These are phyloP conservation scores for Ascochyta clinopodiicola DNA, from an alignment of 2,329 filamentous ascomycete genomes.

Conservation along the genomic window DNA sequence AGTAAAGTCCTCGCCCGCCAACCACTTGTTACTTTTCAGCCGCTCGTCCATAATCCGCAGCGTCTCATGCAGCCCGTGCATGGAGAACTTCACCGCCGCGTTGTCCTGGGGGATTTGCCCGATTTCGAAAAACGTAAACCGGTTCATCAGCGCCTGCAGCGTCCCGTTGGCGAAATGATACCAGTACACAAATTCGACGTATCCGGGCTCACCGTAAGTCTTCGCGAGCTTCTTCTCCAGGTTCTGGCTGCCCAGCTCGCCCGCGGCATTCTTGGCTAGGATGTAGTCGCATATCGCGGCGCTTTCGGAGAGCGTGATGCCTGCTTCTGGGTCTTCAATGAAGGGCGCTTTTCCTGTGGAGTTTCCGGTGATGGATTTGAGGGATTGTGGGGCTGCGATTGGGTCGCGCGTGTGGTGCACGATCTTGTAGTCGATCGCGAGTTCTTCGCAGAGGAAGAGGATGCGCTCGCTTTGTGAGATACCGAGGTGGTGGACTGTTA, in stretches of 20 bases:
- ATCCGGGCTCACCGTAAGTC: constrained; percentile 54
- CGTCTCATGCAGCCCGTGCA: constrained; percentile 41
- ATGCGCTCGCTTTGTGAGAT: constrained; percentile 67
- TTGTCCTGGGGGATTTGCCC: constrained; percentile 32
- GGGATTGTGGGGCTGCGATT: constrained; percentile 28
- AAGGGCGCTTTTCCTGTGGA: constrained; percentile 63
- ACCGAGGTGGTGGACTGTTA: constrained; percentile 36
- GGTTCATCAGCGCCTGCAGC: constrained; percentile 45
- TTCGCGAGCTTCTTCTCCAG: constrained; percentile 18
- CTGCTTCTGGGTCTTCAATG: constrained; percentile 59
- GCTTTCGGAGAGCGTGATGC: constrained; percentile 59
- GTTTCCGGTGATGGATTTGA: constrained; percentile 24
- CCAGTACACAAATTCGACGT: constrained; percentile 68
- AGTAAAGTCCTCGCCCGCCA: constrained; percentile 67
- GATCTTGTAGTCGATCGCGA: constrained; percentile 60
- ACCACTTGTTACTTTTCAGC: constrained; percentile 56
- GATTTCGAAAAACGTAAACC: constrained; percentile 34
- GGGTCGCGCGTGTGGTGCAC: constrained; percentile 55
- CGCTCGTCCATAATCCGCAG: constrained; percentile 57
- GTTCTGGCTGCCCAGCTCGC: constrained; percentile 51
- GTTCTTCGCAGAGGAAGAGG: constrained; percentile 68
- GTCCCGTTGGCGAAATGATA: constrained; percentile 60
- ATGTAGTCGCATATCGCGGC: constrained; percentile 68
- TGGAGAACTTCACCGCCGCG: constrained; percentile 17
- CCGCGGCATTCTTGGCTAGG: constrained; percentile 54